phyloP scores from a whole-genome alignment of 108 stramenopile species.

The Nitzschia inconspicua region DNA sequence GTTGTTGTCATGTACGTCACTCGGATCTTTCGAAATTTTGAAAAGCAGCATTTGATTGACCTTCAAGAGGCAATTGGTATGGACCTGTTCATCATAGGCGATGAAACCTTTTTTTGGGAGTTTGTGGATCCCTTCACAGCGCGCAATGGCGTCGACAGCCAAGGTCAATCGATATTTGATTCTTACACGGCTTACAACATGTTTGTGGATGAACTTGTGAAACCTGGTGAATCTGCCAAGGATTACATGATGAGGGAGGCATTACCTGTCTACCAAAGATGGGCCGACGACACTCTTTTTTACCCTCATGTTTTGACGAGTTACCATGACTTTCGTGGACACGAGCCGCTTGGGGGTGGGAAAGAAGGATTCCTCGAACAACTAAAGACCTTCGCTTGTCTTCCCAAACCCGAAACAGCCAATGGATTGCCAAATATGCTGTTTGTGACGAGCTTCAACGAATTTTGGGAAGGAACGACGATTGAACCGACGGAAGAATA shows the following conservation, averaged over 20 bases:
- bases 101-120: slow-evolving; percentile 16
- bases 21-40: slow-evolving; percentile 2
- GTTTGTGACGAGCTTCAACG: slow-evolving; percentile 32
- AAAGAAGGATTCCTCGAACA: slow-evolving; percentile 11
- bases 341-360: slow-evolving; percentile 15
- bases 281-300: slow-evolving; percentile 26
- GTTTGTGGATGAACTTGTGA: slow-evolving; percentile 6
- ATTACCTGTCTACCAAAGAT: slow-evolving; percentile 22
- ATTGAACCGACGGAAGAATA: too few species aligned
- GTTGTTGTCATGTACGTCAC: slow-evolving; percentile 36
- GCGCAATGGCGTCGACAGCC: slow-evolving; percentile 10
- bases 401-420: slow-evolving; percentile 15
- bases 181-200: slow-evolving; percentile 35
- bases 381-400: slow-evolving; percentile 17
- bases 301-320: slow-evolving; percentile 27
- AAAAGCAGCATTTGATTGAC: slow-evolving; percentile 4
- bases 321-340: slow-evolving; percentile 27
- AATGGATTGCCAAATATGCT: slow-evolving; percentile 16
- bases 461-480: slow-evolving; percentile 32
- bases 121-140: slow-evolving; percentile 4
- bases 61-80: slow-evolving; percentile 7
- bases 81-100: slow-evolving; percentile 30
- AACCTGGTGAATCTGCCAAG: slow-evolving; percentile 8
- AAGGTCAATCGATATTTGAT: slow-evolving; percentile 24
- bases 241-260: slow-evolving; percentile 25